phyloP scores from a whole-genome alignment of 495 filamentous ascomycete species.

The Pyrenula massariospora region DNA sequence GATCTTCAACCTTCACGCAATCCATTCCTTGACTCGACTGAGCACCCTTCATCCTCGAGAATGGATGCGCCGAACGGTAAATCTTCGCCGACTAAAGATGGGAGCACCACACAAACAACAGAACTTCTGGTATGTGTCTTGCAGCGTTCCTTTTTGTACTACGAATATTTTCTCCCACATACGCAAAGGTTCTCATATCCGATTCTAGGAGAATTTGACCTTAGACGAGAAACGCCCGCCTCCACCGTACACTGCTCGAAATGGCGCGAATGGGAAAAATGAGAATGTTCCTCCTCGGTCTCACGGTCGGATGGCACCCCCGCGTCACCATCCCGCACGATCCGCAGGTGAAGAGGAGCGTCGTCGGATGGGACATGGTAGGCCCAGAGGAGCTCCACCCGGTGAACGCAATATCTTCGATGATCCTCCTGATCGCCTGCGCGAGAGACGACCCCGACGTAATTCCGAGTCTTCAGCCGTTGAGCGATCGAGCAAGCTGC shows the following conservation, averaged over 20 bases:
- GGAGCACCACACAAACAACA: conserved; percentile 50
- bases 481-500: conserved; percentile 44
- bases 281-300: conserved; percentile 5
- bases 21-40: conserved; percentile 74
- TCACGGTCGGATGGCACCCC: neutral
- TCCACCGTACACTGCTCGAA: neutral
- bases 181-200: neutral
- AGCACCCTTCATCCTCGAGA: conserved; percentile 39
- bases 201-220: neutral
- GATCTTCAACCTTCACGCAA: conserved; percentile 49
- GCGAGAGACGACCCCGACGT: conserved; percentile 53
- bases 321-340: neutral
- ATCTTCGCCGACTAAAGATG: conserved; percentile 17
- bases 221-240: neutral
- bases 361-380: neutral
- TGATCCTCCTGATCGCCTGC: conserved; percentile 27
- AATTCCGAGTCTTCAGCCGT: conserved; percentile 92
- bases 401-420: conserved; percentile 44
- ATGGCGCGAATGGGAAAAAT: neutral
- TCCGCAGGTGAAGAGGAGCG: neutral
- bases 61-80: conserved; percentile 17
- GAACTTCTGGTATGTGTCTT: conserved; percentile 76
- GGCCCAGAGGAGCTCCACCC: neutral
- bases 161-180: neutral
- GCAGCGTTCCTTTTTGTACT: too few relatives aligned